Conservation (phyloP, 169 alveolate genomes). For the Plasmodium blacklocki region DNA sequence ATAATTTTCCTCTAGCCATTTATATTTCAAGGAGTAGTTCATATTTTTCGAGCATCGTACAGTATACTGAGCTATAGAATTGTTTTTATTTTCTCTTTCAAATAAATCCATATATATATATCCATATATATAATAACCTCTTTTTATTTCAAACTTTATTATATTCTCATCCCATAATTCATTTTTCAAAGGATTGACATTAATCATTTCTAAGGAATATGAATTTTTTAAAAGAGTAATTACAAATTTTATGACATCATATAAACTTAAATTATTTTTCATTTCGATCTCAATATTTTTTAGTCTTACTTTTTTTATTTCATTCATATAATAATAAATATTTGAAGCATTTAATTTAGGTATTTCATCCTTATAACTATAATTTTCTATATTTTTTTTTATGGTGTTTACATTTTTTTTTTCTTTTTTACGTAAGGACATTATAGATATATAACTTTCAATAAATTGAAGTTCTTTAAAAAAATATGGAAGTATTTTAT, state of each 20-base stretch:
- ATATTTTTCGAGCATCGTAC: conserved; percentile 84
- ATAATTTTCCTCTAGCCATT: conserved; percentile 46
- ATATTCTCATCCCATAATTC: conserved; percentile 74
- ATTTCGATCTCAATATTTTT: conserved; percentile 45
- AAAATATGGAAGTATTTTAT: conserved; percentile 37
- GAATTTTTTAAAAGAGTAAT: conserved; percentile 44
- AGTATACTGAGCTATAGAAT: conserved; percentile 85
- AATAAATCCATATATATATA: conserved; percentile 84
- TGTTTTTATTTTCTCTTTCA: conserved; percentile 80
- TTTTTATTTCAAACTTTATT: conserved; percentile 63
- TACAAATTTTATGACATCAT: conserved; percentile 64
- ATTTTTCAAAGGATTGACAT: conserved; percentile 21
- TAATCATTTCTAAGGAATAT: conserved; percentile 62
- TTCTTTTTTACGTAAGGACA: not conserved
- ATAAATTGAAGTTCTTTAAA: conserved; percentile 50
- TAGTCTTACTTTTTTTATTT: conserved; percentile 47
- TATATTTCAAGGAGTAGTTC: conserved; percentile 58
- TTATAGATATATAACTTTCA: conserved; percentile 9
- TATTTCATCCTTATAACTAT: not conserved
- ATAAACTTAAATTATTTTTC: conserved; percentile 31
- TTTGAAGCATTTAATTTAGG: conserved; percentile 42
- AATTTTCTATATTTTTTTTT: not conserved
- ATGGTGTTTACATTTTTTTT: not conserved
- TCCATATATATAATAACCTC: conserved; percentile 28
- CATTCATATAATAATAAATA: conserved; percentile 48